Evolutionary conservation across 1,284 basidiomycete species (phyloP), one percentile per base, ranked within the genome.

Genomic region (Trichosporon faecale): DNA sequence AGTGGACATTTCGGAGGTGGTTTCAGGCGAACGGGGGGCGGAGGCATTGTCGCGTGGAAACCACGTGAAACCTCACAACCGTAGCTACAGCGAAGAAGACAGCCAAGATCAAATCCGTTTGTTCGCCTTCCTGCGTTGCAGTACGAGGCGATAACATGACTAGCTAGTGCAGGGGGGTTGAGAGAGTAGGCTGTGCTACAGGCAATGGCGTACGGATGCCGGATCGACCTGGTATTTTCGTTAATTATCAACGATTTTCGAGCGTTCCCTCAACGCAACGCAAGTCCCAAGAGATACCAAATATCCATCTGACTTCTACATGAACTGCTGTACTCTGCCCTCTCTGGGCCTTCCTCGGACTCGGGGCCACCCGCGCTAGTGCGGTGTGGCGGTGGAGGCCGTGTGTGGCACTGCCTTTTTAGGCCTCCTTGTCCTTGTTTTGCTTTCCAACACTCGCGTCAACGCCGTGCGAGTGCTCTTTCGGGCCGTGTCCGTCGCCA

Each of bases 1-100:
- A 61, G 57, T 61, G 57, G 57, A 61, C 57, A 61, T 61, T 31
- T 61, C 57, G 57, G 57, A 61, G 18, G 57, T 29, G 9, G 57
- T 18, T n/a, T 21, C 27, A 18, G 8, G 29, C 8, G 7, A 61
- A 2, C 14, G 14, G 18, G 12, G 29, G 29, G 9, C 57, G 57
- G 57, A 33, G 16, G 52, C 18, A 55, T 27, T 25, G 2, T 55
- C 52, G 25, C 52, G 52, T 55, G 52, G 11, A 1, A 2, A 1
- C 1, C 23, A 25, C 52, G 52, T 55, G 52, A 33, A 33, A 9
- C 33, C 33, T n/a, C n/a, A n/a, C n/a, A n/a, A n/a, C n/a, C n/a
- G n/a, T n/a, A n/a, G n/a, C n/a, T n/a, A n/a, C n/a, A n/a, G n/a
- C n/a, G n/a, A n/a, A n/a, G n/a, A n/a, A n/a, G n/a, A n/a, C n/a